phyloP scores from a whole-genome alignment of 345 rosid genomes.

The thale cress (Arabidopsis thaliana) region DNA sequence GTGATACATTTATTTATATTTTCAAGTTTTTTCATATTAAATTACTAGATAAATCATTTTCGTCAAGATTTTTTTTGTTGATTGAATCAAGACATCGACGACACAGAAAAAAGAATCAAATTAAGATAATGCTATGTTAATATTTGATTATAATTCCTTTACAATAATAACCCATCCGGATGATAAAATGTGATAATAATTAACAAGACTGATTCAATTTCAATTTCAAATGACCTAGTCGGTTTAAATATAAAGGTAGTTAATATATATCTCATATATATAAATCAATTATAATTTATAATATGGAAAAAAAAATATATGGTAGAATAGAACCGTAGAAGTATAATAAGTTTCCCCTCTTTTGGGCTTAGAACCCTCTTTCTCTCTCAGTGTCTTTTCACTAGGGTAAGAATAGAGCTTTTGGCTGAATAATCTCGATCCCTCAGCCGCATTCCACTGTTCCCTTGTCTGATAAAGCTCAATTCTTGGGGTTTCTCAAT shows the following conservation, averaged over 20 bases:
- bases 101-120: background rate
- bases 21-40: background rate
- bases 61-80: slow-evolving; percentile 10
- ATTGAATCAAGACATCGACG: slow-evolving; percentile 22
- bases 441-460: no score
- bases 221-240: slow-evolving; percentile 10
- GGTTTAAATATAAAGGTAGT: slow-evolving; percentile 1
- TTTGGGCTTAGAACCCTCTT: no score
- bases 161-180: background rate
- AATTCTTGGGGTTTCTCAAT: no score
- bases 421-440: no score
- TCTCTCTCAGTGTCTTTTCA: no score
- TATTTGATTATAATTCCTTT: background rate
- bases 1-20: slow-evolving; percentile 16
- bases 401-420: no score
- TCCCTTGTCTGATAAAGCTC: no score
- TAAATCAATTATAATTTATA: background rate
- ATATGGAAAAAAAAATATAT: background rate
- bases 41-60: slow-evolving; percentile 20
- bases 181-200: background rate
- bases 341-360: no score
- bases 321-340: no score
- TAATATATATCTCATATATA: background rate
- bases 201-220: slow-evolving; percentile 3
- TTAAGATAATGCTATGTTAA: slow-evolving; percentile 2